phyloP scores from a whole-genome alignment of 2,329 filamentous ascomycete genomes.

The Phoma sp. region DNA sequence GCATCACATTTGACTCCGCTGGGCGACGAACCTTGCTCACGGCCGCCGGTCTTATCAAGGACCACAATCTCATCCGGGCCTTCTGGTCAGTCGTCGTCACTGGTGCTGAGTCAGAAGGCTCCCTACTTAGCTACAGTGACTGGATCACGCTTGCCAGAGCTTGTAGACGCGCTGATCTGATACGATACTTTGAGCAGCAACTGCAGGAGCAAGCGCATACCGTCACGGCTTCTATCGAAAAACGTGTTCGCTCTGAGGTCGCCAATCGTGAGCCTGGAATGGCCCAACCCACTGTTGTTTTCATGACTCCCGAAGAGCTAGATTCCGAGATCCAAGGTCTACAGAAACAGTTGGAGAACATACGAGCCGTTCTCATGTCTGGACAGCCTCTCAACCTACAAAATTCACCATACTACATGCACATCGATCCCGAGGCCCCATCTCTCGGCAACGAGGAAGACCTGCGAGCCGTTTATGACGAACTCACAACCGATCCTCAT shows the following conservation, averaged over 20 bases:
- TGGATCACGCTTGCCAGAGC: slow-evolving; percentile 46
- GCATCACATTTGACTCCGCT: slow-evolving; percentile 30
- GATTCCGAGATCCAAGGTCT: slow-evolving; percentile 27
- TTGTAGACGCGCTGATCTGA: slow-evolving; percentile 31
- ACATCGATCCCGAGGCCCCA: slow-evolving; percentile 35
- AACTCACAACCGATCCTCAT: slow-evolving; percentile 52
- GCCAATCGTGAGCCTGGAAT: not conserved
- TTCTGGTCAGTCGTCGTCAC: slow-evolving; percentile 39
- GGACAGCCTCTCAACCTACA: slow-evolving; percentile 46
- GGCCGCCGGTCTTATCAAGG: slow-evolving; percentile 38
- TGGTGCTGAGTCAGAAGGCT: slow-evolving; percentile 30
- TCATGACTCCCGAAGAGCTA: slow-evolving; percentile 28
- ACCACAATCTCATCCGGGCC: slow-evolving; percentile 36
- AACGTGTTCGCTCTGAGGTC: slow-evolving; percentile 7
- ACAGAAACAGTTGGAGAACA: slow-evolving; percentile 34
- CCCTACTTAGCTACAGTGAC: slow-evolving; percentile 33
- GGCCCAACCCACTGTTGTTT: not conserved
- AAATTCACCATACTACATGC: slow-evolving; percentile 47
- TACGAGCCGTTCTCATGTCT: slow-evolving; percentile 43
- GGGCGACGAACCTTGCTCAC: slow-evolving; percentile 33
- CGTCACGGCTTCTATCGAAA: slow-evolving; percentile 22
- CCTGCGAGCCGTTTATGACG: slow-evolving; percentile 53
- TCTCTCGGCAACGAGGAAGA: slow-evolving; percentile 35
- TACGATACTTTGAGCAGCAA: slow-evolving; percentile 37
- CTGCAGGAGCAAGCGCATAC: slow-evolving; percentile 34